Conservation (phyloP, 2,329 filamentous ascomycete species). For the Fusarium transvaalense region DNA sequence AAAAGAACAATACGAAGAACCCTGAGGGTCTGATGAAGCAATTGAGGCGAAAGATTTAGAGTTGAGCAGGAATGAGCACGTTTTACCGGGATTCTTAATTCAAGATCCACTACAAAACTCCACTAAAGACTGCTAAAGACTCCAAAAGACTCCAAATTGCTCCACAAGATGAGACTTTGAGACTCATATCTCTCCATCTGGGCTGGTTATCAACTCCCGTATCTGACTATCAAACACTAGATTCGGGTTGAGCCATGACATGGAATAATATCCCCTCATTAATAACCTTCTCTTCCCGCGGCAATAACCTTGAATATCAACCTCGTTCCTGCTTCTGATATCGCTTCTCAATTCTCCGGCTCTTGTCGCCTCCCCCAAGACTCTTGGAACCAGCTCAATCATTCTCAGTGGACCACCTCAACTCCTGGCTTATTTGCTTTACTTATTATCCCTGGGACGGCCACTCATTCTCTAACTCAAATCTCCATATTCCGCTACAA, state of each 20-base stretch:
- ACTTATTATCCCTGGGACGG: conserved; percentile 20
- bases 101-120: conserved; percentile 16
- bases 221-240: background rate
- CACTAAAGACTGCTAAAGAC: conserved; percentile 12
- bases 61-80: conserved; percentile 56
- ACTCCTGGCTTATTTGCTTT: conserved; percentile 21
- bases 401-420: conserved; percentile 35
- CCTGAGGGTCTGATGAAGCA: conserved; percentile 3
- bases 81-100: conserved; percentile 47
- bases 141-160: conserved; percentile 12
- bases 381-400: conserved; percentile 44
- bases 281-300: conserved; percentile 22
- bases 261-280: conserved; percentile 22
- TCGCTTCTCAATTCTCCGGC: conserved; percentile 29
- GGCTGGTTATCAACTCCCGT: conserved; percentile 6
- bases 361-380: conserved; percentile 1
- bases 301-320: conserved; percentile 4
- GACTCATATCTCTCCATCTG: conserved; percentile 9
- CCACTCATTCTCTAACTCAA: conserved; percentile 4
- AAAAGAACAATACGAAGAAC: background rate
- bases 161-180: conserved; percentile 23
- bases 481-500: background rate
- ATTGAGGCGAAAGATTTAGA: conserved; percentile 17
- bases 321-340: background rate
- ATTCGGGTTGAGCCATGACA: conserved; percentile 6